Base-by-base conservation (phyloP, 768 basidiomycete genomes). In the Mycena venus region DNA sequence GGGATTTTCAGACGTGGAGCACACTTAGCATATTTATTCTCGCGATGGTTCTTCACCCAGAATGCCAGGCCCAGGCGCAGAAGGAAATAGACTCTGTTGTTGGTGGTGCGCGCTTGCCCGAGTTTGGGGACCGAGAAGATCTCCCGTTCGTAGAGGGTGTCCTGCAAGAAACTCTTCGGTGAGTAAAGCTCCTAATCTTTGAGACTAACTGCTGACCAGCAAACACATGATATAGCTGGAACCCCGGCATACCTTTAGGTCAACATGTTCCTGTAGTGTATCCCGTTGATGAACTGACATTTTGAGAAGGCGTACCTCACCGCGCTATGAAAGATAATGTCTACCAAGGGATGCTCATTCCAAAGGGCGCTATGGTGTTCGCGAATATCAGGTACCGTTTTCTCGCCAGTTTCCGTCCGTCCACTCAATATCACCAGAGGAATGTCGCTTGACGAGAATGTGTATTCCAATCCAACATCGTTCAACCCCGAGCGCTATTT, bases 21-120 rank as follows among this genome's bases (percentile, higher is more conserved):
- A 27, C 55, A 14, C 23, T 73, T 6, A 19, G 27, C 27, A 77
- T 49, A 19, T 84, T 85, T 62, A 25, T 85, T 27, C 70, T 84
- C 12, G 79, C 80, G 7, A 83, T 85, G 84, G 62, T 80, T 0
- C 47, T 80, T 8, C 72, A 83, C 65, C 85, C 83, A 2, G 79
- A 84, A 19, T 72, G 72, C 12, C 84, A 84, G 58, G 65, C 36
- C 0, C 79, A 79, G 49, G 83, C 81, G 4, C 83, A 82, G 61
- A 67, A 68, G 29, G 83, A 85, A 64, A 74, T 85, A 9, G 83
- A 85, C 62, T 58, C 69, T 2, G 75, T 83, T 25, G 72, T 84
- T 4, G 83, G 83, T 8, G 49, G 40, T 31, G 77, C 77, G 29
- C 75, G 82, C 4, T 61, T 84, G 44, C 81, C 82, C 3, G 73